Evolutionary conservation across 2,329 filamentous ascomycete species (phyloP).

Genomic region (Penicillium occitanis): DNA sequence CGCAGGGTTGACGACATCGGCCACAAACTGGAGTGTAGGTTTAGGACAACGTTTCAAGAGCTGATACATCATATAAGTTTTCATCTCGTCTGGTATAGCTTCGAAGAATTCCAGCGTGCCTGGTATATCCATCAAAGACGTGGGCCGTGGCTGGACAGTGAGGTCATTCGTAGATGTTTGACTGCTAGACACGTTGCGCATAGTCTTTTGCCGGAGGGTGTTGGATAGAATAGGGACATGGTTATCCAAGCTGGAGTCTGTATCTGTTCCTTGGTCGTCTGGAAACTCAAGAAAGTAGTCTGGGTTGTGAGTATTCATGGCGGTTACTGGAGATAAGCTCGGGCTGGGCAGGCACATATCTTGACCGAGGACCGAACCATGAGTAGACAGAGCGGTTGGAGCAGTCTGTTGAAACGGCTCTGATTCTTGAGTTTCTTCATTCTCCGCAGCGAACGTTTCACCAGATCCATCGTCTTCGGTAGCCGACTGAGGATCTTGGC

Average conservation of each 20-base stretch:
- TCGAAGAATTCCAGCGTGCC: slow-evolving; percentile 88
- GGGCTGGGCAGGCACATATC: slow-evolving; percentile 94
- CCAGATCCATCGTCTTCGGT: slow-evolving; percentile 22
- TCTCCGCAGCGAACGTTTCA: slow-evolving; percentile 24
- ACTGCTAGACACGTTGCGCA: background rate
- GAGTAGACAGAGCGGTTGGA: slow-evolving; percentile 44
- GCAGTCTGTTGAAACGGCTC: slow-evolving; percentile 26
- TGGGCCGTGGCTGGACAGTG: slow-evolving; percentile 30
- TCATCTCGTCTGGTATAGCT: slow-evolving; percentile 84
- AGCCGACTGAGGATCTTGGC: slow-evolving; percentile 17
- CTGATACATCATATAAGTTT: slow-evolving; percentile 96
- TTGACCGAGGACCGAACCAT: slow-evolving; percentile 72
- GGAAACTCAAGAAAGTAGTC: slow-evolving; percentile 45
- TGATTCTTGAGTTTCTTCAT: slow-evolving; percentile 27
- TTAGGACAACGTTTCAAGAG: slow-evolving; percentile 84
- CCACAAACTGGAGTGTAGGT: slow-evolving; percentile 83
- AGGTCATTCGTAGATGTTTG: slow-evolving; percentile 18
- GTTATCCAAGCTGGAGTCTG: slow-evolving; percentile 46
- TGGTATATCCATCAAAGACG: slow-evolving; percentile 72
- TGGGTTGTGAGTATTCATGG: slow-evolving; percentile 60
- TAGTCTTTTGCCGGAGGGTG: slow-evolving; percentile 25
- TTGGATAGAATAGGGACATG: slow-evolving; percentile 30
- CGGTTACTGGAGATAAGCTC: slow-evolving; percentile 83
- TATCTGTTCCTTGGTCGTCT: slow-evolving; percentile 42
- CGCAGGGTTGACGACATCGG: slow-evolving; percentile 87